Conservation (phyloP, 2,329 filamentous ascomycete genomes). For the Chaetomium globosum region DNA sequence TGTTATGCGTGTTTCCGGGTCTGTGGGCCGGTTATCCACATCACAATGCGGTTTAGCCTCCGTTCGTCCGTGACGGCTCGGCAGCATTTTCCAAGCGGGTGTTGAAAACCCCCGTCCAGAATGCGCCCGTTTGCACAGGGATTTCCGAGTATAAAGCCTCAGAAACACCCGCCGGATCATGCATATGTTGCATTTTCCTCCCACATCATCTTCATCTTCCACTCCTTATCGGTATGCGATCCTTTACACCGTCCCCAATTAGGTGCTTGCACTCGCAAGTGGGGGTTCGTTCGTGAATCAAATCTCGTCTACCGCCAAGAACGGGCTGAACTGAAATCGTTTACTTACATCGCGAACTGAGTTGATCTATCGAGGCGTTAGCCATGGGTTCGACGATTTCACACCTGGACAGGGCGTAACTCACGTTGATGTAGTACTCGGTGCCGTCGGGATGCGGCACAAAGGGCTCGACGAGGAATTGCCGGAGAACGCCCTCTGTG, state of each 20-base stretch:
- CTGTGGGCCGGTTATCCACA: constrained; percentile 29
- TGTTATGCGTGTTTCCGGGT: constrained; percentile 17
- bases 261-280: constrained; percentile 27
- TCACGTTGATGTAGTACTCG: constrained; percentile 95
- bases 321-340: constrained; percentile 32
- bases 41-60: constrained; percentile 48
- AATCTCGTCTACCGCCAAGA: constrained; percentile 19
- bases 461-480: constrained; percentile 98
- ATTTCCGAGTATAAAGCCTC: constrained; percentile 30
- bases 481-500: constrained; percentile 81
- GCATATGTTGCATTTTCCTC: constrained; percentile 13
- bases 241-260: constrained; percentile 8
- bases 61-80: constrained; percentile 46
- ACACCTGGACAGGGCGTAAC: constrained; percentile 13
- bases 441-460: constrained; percentile 93
- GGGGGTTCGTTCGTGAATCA: constrained; percentile 21
- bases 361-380: constrained; percentile 65
- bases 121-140: constrained; percentile 17
- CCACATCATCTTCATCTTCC: constrained; percentile 20
- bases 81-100: constrained; percentile 26
- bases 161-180: constrained; percentile 22
- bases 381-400: constrained; percentile 9
- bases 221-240: constrained; percentile 9
- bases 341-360: constrained; percentile 95
- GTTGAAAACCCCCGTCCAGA: constrained; percentile 20